Conservation (phyloP, 768 basidiomycete species). For the Pluteus cervinus region DNA sequence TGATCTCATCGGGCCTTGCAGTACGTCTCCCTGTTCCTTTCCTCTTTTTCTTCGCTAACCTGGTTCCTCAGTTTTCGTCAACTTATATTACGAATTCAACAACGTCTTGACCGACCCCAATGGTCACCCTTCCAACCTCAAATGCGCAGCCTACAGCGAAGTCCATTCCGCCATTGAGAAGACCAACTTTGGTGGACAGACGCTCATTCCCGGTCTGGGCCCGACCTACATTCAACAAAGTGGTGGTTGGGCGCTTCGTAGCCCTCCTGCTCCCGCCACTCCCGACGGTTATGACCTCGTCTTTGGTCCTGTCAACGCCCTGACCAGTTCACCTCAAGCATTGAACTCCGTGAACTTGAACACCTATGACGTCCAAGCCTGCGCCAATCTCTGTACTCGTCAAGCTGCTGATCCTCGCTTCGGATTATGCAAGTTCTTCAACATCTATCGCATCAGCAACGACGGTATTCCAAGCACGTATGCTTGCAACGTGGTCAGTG, state of each 20-base stretch:
- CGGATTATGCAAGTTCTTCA: slow-evolving; percentile 44
- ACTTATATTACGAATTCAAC: slow-evolving; percentile 43
- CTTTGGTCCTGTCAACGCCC: slow-evolving; percentile 37
- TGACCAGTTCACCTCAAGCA: slow-evolving; percentile 41
- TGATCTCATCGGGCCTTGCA: slow-evolving; percentile 28
- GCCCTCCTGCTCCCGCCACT: slow-evolving; percentile 29
- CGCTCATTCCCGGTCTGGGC: slow-evolving; percentile 25
- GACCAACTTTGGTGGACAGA: slow-evolving; percentile 37
- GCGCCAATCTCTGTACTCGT: slow-evolving; percentile 36
- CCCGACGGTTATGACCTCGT: slow-evolving; percentile 40
- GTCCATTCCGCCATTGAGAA: slow-evolving; percentile 37
- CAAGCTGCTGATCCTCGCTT: slow-evolving; percentile 33
- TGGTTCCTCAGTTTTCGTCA: slow-evolving; percentile 33
- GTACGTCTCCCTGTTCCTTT: slow-evolving; percentile 21
- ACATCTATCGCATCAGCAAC: slow-evolving; percentile 45
- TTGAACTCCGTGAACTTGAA: slow-evolving; percentile 47
- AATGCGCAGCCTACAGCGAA: slow-evolving; percentile 40
- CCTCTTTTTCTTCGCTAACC: not conserved
- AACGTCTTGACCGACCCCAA: slow-evolving; percentile 36
- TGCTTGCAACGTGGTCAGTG: slow-evolving; percentile 40
- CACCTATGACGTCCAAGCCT: slow-evolving; percentile 39
- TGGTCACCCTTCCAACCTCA: slow-evolving; percentile 36
- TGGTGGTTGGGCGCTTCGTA: slow-evolving; percentile 30
- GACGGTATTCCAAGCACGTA: slow-evolving; percentile 39
- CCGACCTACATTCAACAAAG: slow-evolving; percentile 37